Conservation (phyloP, 495 filamentous ascomycete species). For the Trichoderma gamsii region DNA sequence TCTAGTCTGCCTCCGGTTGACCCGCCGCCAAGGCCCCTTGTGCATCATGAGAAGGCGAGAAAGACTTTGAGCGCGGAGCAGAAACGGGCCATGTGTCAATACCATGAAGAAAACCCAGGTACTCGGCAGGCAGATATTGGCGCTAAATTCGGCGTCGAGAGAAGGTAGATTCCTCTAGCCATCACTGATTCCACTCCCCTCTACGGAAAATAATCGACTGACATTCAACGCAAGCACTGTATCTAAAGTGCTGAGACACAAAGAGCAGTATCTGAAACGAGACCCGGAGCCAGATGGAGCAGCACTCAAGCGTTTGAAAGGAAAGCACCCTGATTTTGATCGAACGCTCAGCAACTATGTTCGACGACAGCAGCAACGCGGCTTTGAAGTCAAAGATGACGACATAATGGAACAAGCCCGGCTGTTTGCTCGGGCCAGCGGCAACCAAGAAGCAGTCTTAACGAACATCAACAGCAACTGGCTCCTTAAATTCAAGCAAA, state of each 20-base stretch:
- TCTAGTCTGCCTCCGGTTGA: slow-evolving; percentile 48
- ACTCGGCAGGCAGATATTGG: slow-evolving; percentile 99
- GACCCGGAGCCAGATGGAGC: slow-evolving; percentile 63
- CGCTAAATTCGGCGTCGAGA: slow-evolving; percentile 91
- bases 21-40: slow-evolving; percentile 44
- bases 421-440: slow-evolving; percentile 75
- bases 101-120: slow-evolving; percentile 86
- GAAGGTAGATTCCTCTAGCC: slow-evolving; percentile 63
- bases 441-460: slow-evolving; percentile 66
- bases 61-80: slow-evolving; percentile 92
- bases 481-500: slow-evolving; percentile 96
- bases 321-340: slow-evolving; percentile 91
- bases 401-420: slow-evolving; percentile 83
- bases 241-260: slow-evolving; percentile 92
- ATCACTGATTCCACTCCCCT: slow-evolving; percentile 16
- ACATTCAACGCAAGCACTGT: slow-evolving; percentile 65
- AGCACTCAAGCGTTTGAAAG: slow-evolving; percentile 82
- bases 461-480: slow-evolving; percentile 71
- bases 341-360: slow-evolving; percentile 89
- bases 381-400: slow-evolving; percentile 69
- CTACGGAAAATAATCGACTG: slow-evolving; percentile 18
- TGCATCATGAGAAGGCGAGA: slow-evolving; percentile 55
- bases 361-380: slow-evolving; percentile 70
- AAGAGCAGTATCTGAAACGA: slow-evolving; percentile 78
- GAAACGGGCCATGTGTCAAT: slow-evolving; percentile 88